A percentile compares a stretch with the other conserved stretches of the same genome.
Conservation (phyloP, 345 rosid genomes). For the Boechera retrofracta region DNA sequence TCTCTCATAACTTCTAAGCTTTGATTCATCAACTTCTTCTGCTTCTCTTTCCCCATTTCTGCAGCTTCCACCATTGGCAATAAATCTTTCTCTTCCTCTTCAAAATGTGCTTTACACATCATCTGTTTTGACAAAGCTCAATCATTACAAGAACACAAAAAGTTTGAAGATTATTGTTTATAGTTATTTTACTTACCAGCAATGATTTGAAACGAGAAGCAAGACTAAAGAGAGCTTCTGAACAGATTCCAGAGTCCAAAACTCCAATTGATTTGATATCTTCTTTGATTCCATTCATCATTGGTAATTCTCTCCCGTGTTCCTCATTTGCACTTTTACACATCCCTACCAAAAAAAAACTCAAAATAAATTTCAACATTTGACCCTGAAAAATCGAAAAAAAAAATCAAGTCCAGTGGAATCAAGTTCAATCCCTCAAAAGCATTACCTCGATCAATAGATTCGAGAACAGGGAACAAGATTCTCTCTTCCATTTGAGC, state of each 20-base stretch:
- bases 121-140: conserved; percentile 39
- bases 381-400: neutral
- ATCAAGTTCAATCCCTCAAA: neutral
- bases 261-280: conserved; percentile 70
- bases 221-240: conserved; percentile 60
- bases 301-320: conserved; percentile 74
- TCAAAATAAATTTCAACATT: neutral
- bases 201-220: conserved; percentile 61
- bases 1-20: conserved; percentile 63
- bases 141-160: conserved; percentile 2
- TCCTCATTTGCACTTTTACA: conserved; percentile 67
- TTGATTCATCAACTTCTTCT: conserved; percentile 50
- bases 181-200: conserved; percentile 44
- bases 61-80: conserved; percentile 70
- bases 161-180: neutral
- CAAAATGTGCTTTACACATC: conserved; percentile 63
- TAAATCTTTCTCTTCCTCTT: conserved; percentile 66
- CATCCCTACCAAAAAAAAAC: conserved; percentile 50
- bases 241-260: conserved; percentile 54
- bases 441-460: conserved; percentile 65
- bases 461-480: conserved; percentile 65
- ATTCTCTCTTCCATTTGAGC: conserved; percentile 85
- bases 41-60: conserved; percentile 63
- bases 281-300: conserved; percentile 78
- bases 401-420: neutral